phyloP scores from a whole-genome alignment of 1,284 basidiomycete genomes.

The Vanrija sp. region DNA sequence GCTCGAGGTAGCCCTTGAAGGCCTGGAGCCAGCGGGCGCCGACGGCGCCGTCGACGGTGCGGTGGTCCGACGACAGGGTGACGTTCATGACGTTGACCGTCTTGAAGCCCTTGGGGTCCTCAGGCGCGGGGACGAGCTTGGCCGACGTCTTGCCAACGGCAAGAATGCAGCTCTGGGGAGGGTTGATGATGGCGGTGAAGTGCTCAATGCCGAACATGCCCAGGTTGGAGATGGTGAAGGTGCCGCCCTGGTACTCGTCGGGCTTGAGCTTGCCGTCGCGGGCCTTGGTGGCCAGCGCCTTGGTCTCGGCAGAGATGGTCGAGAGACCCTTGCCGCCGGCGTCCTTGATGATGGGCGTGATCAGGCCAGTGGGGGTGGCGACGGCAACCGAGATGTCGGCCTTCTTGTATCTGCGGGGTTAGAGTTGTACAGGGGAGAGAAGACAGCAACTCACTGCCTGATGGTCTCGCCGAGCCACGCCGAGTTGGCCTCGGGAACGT shows the following conservation, averaged over 20 bases:
- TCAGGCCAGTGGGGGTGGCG: constrained; percentile 90
- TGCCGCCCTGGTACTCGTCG: constrained; percentile 96
- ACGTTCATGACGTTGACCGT: constrained; percentile 90
- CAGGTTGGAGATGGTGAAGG: constrained; percentile 98
- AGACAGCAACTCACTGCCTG: constrained; percentile 65
- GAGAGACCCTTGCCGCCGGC: constrained; percentile 88
- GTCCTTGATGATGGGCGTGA: constrained; percentile 96
- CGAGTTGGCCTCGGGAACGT: constrained; percentile 97
- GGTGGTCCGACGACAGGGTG: constrained; percentile 91
- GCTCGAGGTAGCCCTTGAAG: constrained; percentile 97
- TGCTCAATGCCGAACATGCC: constrained; percentile 95
- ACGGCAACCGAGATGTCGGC: constrained; percentile 97
- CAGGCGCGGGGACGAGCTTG: constrained; percentile 74
- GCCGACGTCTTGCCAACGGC: constrained; percentile 87
- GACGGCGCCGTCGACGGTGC: constrained; percentile 89
- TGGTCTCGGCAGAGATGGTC: constrained; percentile 86
- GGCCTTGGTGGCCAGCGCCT: constrained; percentile 88
- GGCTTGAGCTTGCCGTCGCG: constrained; percentile 95
- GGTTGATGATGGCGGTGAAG: constrained; percentile 99
- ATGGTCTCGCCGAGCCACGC: constrained; percentile 97
- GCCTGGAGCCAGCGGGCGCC: constrained; percentile 85
- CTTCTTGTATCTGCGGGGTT: constrained; percentile 76
- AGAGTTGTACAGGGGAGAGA: background rate
- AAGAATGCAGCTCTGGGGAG: constrained; percentile 95
- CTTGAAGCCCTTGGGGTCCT: constrained; percentile 90